Evolutionary conservation across 1,284 basidiomycete genomes (phyloP).

Genomic region (Ceratobasidium sp.): DNA sequence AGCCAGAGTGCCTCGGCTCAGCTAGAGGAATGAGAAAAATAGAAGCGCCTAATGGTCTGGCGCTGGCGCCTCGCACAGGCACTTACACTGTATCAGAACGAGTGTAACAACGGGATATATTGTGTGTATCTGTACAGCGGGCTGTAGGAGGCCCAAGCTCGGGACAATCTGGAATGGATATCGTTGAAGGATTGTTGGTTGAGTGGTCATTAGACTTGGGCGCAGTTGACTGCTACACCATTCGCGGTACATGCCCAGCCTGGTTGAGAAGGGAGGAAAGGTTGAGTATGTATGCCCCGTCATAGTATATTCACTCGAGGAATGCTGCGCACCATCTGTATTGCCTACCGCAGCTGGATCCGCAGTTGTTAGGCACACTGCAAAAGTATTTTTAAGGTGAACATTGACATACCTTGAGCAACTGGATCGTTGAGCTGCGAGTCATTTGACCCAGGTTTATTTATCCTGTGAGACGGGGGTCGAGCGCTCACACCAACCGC

Average conservation of each 20-base stretch:
- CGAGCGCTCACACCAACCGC: conserved; percentile 21
- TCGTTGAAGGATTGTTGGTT: neutral
- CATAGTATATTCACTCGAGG: neutral
- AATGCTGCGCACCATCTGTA: conserved; percentile 19
- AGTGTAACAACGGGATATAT: conserved; percentile 22
- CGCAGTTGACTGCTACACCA: conserved; percentile 34
- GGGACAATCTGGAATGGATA: conserved; percentile 10
- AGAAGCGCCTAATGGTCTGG: neutral
- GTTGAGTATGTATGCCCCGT: neutral
- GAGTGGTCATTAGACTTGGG: conserved; percentile 6
- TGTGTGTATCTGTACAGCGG: conserved; percentile 14
- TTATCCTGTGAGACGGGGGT: conserved; percentile 21
- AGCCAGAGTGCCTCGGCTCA: neutral
- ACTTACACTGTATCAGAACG: neutral
- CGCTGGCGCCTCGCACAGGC: conserved; percentile 7
- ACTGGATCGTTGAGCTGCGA: conserved; percentile 33
- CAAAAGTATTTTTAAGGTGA: neutral
- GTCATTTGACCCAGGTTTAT: conserved; percentile 33
- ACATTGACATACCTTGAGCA: conserved; percentile 17
- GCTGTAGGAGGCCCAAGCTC: no score
- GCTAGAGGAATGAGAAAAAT: neutral
- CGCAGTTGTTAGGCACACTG: neutral
- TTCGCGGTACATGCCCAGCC: conserved; percentile 29
- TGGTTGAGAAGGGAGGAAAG: neutral
- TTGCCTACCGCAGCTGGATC: conserved; percentile 34